phyloP scores from a whole-genome alignment of 164 flowering plant genomes.

The Tinospora cordifolia region DNA sequence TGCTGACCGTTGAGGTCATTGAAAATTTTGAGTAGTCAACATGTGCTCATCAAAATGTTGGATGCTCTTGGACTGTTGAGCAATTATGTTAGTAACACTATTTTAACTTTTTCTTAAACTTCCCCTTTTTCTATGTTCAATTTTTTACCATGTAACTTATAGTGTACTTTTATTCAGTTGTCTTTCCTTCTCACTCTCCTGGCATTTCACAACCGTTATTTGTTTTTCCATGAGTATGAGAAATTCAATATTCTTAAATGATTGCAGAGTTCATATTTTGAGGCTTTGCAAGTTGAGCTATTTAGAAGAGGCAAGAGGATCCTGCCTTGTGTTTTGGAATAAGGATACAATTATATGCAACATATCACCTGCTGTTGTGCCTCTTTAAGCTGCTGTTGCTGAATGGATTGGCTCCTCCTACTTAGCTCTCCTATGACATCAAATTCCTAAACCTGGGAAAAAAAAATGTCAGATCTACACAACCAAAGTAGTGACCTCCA shows the following conservation, averaged over 20 bases:
- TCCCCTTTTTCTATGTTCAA: background rate
- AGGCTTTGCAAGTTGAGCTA: background rate
- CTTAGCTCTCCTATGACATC: background rate
- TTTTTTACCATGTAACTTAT: background rate
- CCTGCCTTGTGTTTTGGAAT: background rate
- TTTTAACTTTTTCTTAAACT: background rate
- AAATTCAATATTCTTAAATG: background rate
- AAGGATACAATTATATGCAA: background rate
- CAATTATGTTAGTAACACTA: background rate
- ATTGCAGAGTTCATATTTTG: slow-evolving; percentile 1
- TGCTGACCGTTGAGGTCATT: too few species aligned
- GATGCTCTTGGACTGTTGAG: slow-evolving; percentile 4
- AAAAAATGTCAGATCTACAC: slow-evolving; percentile 38
- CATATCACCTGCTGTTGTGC: background rate
- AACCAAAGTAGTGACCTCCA: slow-evolving; percentile 68
- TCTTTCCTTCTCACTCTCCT: background rate
- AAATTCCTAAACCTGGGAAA: background rate
- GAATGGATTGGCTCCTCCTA: background rate
- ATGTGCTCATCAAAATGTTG: background rate
- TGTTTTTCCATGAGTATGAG: background rate
- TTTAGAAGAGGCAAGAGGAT: background rate
- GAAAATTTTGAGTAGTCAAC: background rate
- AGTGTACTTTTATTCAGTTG: background rate
- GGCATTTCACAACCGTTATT: slow-evolving; percentile 3
- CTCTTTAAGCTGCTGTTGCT: background rate